Evolutionary conservation across 257 asterid genomes (phyloP).

Genomic region (Fraxinus anomala): DNA sequence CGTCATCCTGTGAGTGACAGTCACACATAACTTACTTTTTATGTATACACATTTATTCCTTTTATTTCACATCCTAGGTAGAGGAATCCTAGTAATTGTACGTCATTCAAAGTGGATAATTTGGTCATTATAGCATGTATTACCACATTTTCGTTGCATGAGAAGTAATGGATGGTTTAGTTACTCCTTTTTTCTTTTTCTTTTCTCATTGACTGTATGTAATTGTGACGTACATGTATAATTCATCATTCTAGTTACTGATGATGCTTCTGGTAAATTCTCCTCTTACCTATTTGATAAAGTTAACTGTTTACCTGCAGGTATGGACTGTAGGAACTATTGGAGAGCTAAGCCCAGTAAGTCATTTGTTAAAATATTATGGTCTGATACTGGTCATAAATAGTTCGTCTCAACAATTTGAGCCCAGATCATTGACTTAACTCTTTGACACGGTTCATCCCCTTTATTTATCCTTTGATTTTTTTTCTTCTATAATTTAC

Average conservation of each 20-base stretch:
- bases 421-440: background rate
- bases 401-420: background rate
- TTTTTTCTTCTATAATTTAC: background rate
- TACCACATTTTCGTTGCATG: slow-evolving; percentile 3
- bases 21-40: background rate
- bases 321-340: slow-evolving; percentile 86
- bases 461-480: background rate
- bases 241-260: background rate
- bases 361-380: slow-evolving; percentile 23
- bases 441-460: background rate
- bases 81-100: background rate
- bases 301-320: slow-evolving; percentile 29
- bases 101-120: background rate
- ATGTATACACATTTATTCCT: background rate
- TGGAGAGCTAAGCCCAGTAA: slow-evolving; percentile 90
- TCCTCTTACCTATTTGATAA: slow-evolving; percentile 6
- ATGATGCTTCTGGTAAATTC: background rate
- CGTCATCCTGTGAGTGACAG: background rate
- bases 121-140: background rate
- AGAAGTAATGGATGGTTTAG: background rate
- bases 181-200: background rate
- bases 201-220: background rate
- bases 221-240: background rate
- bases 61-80: background rate
- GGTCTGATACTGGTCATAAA: background rate